These are phyloP conservation scores for Gossypium gossypioides DNA, from an alignment of 441 rosid species.

Conservation along the genomic window DNA sequence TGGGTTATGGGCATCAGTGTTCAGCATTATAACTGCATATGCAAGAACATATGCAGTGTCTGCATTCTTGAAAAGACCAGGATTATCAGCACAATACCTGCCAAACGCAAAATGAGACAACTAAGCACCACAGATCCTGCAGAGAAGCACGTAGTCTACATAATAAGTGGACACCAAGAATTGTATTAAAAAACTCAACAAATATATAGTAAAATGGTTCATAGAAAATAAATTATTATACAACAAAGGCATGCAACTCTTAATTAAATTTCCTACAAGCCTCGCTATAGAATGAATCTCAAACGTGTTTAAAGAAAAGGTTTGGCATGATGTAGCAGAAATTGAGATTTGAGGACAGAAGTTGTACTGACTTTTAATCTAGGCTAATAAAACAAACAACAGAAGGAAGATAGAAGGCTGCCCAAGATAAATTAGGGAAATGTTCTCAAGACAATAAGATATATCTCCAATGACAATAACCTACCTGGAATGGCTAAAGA, in stretches of 20 bases:
- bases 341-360: background rate
- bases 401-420: background rate
- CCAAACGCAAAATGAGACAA: slow-evolving; percentile 29
- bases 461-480: background rate
- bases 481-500: background rate
- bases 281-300: background rate
- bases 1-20: slow-evolving; percentile 97
- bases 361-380: background rate
- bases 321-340: background rate
- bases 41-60: slow-evolving; percentile 99
- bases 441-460: background rate
- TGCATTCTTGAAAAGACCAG: slow-evolving; percentile 90
- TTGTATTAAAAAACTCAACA: background rate
- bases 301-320: background rate
- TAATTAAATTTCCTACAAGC: slow-evolving; percentile 2
- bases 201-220: background rate
- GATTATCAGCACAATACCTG: slow-evolving; percentile 97
- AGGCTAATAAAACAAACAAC: slow-evolving; percentile 3
- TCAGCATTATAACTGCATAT: slow-evolving; percentile 96
- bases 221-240: background rate
- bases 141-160: slow-evolving; percentile 1
- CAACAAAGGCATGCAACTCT: background rate
- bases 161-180: background rate
- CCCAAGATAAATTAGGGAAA: background rate
- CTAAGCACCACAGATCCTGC: slow-evolving; percentile 7